These are phyloP conservation scores for Citrus inodora DNA, from an alignment of 345 rosid genomes.

Conservation along the genomic window DNA sequence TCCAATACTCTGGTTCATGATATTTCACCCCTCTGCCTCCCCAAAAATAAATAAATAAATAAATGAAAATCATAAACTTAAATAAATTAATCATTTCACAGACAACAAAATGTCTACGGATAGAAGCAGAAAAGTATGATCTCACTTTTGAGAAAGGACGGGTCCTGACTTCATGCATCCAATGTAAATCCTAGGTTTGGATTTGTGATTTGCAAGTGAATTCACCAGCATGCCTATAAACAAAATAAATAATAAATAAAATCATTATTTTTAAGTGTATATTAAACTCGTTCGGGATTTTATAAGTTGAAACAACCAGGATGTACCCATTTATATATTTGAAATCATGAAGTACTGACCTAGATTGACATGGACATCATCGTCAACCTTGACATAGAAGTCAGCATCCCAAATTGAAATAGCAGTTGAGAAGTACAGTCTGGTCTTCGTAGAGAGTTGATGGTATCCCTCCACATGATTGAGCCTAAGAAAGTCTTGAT, in stretches of 20 bases:
- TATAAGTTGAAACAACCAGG: too few species aligned
- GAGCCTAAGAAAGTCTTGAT: slow-evolving; percentile 73
- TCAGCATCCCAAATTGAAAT: slow-evolving; percentile 75
- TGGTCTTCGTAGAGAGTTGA: slow-evolving; percentile 72
- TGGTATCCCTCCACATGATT: slow-evolving; percentile 86
- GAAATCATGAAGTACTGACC: slow-evolving; percentile 24
- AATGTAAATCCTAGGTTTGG: slow-evolving; percentile 72
- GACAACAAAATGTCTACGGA: not conserved
- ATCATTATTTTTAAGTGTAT: too few species aligned
- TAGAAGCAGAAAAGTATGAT: not conserved
- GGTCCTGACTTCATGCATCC: slow-evolving; percentile 99
- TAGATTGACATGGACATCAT: slow-evolving; percentile 79
- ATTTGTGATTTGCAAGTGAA: slow-evolving; percentile 51
- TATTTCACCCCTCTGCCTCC: slow-evolving; percentile 64
- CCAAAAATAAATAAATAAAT: not conserved
- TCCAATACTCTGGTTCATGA: slow-evolving; percentile 90
- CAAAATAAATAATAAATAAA: not conserved
- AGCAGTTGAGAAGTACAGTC: slow-evolving; percentile 82
- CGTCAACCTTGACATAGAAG: slow-evolving; percentile 82
- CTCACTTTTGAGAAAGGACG: slow-evolving; percentile 73
- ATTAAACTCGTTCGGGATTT: too few species aligned
- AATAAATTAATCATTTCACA: not conserved
- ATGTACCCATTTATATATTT: too few species aligned
- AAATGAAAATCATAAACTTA: not conserved
- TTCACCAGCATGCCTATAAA: slow-evolving; percentile 47